These are phyloP conservation scores for Rhodamnia argentea DNA, from an alignment of 345 rosid genomes.

Conservation along the genomic window DNA sequence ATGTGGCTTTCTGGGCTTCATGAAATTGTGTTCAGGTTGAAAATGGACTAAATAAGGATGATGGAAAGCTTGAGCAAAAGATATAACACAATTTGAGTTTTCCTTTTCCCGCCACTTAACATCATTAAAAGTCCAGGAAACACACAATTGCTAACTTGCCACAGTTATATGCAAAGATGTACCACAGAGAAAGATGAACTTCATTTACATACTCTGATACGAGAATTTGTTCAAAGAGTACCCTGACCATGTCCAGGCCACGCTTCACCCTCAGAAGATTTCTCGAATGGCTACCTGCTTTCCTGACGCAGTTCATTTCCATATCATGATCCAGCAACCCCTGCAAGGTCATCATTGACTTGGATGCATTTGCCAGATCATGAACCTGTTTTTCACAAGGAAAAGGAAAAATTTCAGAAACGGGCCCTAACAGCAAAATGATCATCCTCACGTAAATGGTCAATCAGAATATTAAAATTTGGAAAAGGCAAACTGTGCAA, in stretches of 20 bases:
- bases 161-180: not conserved
- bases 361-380: constrained; percentile 69
- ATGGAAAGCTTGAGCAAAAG: not conserved
- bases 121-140: not conserved
- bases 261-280: constrained; percentile 93
- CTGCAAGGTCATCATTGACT: constrained; percentile 42
- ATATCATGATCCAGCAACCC: constrained; percentile 57
- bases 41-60: not conserved
- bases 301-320: constrained; percentile 36
- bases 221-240: constrained; percentile 69
- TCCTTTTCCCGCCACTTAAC: not conserved
- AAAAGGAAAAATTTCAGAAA: not conserved
- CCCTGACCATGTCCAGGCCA: constrained; percentile 89
- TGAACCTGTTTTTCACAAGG: constrained; percentile 37
- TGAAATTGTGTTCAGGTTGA: not conserved
- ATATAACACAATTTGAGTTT: not conserved
- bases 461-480: not conserved
- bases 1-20: not conserved
- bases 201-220: constrained; percentile 44
- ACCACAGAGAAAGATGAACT: not conserved
- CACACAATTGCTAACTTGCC: not conserved
- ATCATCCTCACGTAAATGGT: no score
- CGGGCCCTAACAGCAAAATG: not conserved
- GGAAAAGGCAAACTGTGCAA: not conserved
- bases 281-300: constrained; percentile 81